A percentile compares a stretch with the other conserved stretches of the same genome.
These are phyloP conservation scores for Phytophthora europaea DNA, from an alignment of 352 stramenopile species.

Conservation along the genomic window DNA sequence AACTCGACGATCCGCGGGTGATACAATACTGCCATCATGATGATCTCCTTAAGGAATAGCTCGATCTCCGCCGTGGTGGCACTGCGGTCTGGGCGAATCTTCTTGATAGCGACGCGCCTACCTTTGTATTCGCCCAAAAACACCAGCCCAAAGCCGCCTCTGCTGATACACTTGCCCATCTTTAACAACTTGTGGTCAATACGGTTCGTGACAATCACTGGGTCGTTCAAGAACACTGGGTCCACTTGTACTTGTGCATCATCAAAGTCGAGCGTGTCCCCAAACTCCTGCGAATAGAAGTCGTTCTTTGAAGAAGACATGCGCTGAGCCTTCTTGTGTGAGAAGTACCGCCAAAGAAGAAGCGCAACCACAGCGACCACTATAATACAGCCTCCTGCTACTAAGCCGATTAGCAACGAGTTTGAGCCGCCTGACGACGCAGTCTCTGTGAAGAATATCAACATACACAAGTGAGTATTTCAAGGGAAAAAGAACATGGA, in stretches of 20 bases:
- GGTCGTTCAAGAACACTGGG: constrained; percentile 49
- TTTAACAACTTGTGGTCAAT: constrained; percentile 54
- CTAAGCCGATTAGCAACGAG: constrained; percentile 35
- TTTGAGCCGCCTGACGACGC: constrained; percentile 22
- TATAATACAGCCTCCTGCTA: constrained; percentile 34
- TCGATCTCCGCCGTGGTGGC: constrained; percentile 43
- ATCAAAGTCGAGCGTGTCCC: constrained; percentile 45
- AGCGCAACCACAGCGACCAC: constrained; percentile 25
- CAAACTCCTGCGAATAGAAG: constrained; percentile 39
- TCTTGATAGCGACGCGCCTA: constrained; percentile 58
- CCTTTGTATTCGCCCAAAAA: constrained; percentile 57
- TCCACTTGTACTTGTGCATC: constrained; percentile 46
- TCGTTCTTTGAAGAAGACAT: constrained; percentile 44
- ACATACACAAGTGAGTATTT: background rate
- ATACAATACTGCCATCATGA: constrained; percentile 51
- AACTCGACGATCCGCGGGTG: constrained; percentile 62
- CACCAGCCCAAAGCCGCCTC: constrained; percentile 61
- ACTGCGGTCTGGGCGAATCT: constrained; percentile 44
- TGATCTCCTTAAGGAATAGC: constrained; percentile 57
- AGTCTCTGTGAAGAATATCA: constrained; percentile 9
- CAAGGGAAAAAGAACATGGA: background rate
- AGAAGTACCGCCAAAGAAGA: constrained; percentile 23
- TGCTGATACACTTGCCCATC: constrained; percentile 52
- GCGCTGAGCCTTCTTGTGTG: constrained; percentile 20
- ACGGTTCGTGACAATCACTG: constrained; percentile 55